Evolutionary conservation across 129 eudicot genomes (phyloP).

Genomic region (Lonicera japonica): DNA sequence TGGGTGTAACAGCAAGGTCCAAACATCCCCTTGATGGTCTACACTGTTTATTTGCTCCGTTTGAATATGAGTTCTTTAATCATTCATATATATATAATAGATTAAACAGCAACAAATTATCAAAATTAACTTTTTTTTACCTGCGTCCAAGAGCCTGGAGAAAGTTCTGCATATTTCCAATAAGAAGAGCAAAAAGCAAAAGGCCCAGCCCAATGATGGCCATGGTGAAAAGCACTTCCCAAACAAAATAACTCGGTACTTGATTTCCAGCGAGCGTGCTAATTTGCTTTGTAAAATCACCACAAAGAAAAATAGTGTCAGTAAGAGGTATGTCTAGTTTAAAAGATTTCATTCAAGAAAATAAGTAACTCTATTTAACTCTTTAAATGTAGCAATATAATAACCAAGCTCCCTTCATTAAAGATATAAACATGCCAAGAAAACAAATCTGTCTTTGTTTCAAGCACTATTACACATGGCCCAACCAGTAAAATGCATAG

Average conservation of each 20-base stretch:
- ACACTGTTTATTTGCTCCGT: background rate
- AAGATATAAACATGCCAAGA: too few species aligned
- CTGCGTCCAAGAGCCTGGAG: constrained; percentile 86
- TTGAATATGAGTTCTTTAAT: background rate
- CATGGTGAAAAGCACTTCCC: constrained; percentile 89
- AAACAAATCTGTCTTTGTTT: too few species aligned
- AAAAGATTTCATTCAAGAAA: background rate
- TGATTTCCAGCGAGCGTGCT: constrained; percentile 92
- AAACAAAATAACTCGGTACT: constrained; percentile 60
- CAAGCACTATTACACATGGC: too few species aligned
- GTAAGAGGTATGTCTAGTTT: background rate
- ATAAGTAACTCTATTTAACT: too few species aligned
- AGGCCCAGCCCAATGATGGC: constrained; percentile 76
- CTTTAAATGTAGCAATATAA: too few species aligned
- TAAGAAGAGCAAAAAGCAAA: constrained; percentile 74
- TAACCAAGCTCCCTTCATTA: too few species aligned
- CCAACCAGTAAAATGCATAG: too few species aligned
- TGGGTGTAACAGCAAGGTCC: background rate
- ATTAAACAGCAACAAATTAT: background rate
- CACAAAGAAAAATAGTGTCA: constrained; percentile 8
- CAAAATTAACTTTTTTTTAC: constrained; percentile 18
- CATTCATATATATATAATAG: background rate
- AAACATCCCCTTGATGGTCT: background rate
- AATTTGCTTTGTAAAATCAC: constrained; percentile 54
- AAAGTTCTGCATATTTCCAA: constrained; percentile 95